A percentile compares a stretch with the other conserved stretches of the same genome.
These are phyloP conservation scores for Piromyces finnis DNA, from an alignment of 192 early-diverging fungal genomes.

Conservation along the genomic window DNA sequence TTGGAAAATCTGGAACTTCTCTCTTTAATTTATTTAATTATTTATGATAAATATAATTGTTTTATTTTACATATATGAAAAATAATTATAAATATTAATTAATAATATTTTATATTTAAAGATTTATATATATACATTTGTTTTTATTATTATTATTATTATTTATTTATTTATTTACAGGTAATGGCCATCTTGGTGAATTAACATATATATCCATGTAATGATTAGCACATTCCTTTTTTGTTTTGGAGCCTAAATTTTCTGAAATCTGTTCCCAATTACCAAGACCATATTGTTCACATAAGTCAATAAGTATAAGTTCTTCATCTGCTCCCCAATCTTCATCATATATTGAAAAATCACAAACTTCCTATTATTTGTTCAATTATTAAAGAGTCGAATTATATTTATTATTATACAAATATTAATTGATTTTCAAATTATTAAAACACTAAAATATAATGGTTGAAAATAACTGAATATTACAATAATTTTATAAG, in stretches of 20 bases:
- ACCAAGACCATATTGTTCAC: constrained; percentile 83
- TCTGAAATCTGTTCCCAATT: constrained; percentile 94
- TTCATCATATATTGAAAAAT: constrained; percentile 74
- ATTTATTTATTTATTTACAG: constrained; percentile 31
- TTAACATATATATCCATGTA: constrained; percentile 70
- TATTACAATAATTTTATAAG: constrained; percentile 71
- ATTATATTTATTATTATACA: too few relatives aligned
- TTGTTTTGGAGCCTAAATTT: constrained; percentile 78
- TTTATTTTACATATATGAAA: too few relatives aligned
- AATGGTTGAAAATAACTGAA: too few relatives aligned
- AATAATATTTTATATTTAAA: too few relatives aligned
- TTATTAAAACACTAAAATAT: too few relatives aligned
- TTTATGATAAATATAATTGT: too few relatives aligned
- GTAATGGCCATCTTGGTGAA: constrained; percentile 63
- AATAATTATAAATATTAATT: too few relatives aligned
- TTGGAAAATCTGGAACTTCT: not conserved
- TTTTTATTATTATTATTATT: too few relatives aligned
- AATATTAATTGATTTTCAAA: too few relatives aligned
- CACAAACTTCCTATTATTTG: constrained; percentile 40
- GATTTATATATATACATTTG: too few relatives aligned
- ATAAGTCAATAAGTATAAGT: constrained; percentile 74
- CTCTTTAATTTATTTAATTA: not conserved
- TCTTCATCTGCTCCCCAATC: constrained; percentile 97
- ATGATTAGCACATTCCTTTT: constrained; percentile 74
- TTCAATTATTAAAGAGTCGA: not conserved